A percentile compares a stretch with the other conserved stretches of the same genome.
phyloP scores from a whole-genome alignment of 129 eudicot genomes.

The Centrapalus pauciflorus region DNA sequence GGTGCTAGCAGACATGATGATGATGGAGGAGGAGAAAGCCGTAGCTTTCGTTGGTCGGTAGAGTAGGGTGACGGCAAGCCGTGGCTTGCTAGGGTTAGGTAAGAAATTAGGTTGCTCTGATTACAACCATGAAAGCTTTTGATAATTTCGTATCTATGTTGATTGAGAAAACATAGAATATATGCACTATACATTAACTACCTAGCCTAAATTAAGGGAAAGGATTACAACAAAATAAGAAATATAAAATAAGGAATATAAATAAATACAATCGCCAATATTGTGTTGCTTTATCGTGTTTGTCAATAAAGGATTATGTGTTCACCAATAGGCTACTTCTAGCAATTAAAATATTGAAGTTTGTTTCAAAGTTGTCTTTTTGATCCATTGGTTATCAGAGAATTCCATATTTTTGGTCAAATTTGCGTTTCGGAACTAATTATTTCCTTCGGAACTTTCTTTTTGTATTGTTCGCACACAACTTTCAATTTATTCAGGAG shows the following conservation, averaged over 20 bases:
- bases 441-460: too few species aligned
- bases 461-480: too few species aligned
- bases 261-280: background rate
- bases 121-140: background rate
- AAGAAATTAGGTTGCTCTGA: background rate
- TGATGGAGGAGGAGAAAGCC: background rate
- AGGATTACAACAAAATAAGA: background rate
- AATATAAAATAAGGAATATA: too few species aligned
- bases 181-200: background rate
- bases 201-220: background rate
- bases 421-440: too few species aligned
- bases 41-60: background rate
- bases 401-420: too few species aligned
- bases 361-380: too few species aligned
- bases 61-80: background rate
- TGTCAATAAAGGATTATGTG: too few species aligned
- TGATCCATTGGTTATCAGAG: too few species aligned
- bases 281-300: too few species aligned
- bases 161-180: background rate
- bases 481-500: too few species aligned
- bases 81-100: background rate
- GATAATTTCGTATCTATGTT: background rate
- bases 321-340: too few species aligned
- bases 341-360: too few species aligned
- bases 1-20: background rate